Evolutionary conservation across 257 asterid genomes (phyloP).

Genomic region (Avicennia marina): DNA sequence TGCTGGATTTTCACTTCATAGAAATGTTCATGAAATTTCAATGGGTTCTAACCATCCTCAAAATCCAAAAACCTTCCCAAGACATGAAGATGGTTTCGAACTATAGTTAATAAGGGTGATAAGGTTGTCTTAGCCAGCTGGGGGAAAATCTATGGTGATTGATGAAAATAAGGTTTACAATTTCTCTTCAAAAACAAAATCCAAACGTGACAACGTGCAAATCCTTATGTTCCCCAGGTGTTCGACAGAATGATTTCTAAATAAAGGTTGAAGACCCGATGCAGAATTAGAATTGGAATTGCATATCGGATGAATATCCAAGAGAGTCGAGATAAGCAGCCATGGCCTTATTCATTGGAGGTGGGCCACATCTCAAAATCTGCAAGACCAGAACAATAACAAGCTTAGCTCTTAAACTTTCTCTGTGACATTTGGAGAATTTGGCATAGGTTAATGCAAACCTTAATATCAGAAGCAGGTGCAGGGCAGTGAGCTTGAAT

Average conservation of each 20-base stretch:
- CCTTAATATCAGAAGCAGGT: slow-evolving; percentile 91
- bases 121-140: too few species aligned
- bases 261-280: too few species aligned
- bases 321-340: slow-evolving; percentile 88
- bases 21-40: too few species aligned
- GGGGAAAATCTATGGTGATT: not conserved
- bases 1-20: too few species aligned
- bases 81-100: too few species aligned
- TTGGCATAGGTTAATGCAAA: slow-evolving; percentile 11
- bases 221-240: too few species aligned
- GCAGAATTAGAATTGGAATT: slow-evolving; percentile 59
- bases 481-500: slow-evolving; percentile 80
- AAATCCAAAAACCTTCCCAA: too few species aligned
- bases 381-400: slow-evolving; percentile 26
- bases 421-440: not conserved
- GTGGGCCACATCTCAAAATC: slow-evolving; percentile 95
- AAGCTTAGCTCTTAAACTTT: slow-evolving; percentile 1
- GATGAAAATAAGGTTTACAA: not conserved
- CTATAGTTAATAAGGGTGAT: too few species aligned
- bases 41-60: too few species aligned
- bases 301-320: slow-evolving; percentile 72
- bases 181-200: slow-evolving; percentile 2
- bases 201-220: slow-evolving; percentile 5
- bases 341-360: slow-evolving; percentile 99
- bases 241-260: too few species aligned